Evolutionary conservation across 176 grass and related monocot species (phyloP), one percentile per base, ranked within the genome.

Genomic region (Thalia dealbata): DNA sequence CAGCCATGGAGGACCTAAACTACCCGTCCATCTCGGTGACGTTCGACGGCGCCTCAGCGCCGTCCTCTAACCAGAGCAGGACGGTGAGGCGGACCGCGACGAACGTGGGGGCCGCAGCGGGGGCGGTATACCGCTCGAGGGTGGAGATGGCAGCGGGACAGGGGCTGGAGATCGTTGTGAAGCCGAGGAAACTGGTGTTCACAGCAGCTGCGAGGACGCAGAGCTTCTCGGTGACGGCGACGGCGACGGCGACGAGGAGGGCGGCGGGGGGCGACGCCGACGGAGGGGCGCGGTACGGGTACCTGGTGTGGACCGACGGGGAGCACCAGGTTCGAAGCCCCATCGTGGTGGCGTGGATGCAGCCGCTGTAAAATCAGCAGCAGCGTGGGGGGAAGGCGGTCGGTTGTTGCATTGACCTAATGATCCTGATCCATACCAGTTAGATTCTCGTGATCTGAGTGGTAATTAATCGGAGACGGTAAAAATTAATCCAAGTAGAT

Each of bases 1-100:
- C 80, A 0, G 82, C 85, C 61, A 85, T 80, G 8, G 83, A 85
- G 22, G 84, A 96, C 78, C 82, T 96, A 63, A 96, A 96, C 81
- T 96, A 96, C 77, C 93, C 93, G 29, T 97, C 93, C 6, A 92
- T 97, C 74, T 97, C 93, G 11, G 81, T 97, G 71, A 85, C 79
- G 76, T 83, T 97, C 72, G 80, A 83, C 60, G 81, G 81, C 15
- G 73, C 27, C 14, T 64, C 9, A 41, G 27, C 62, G 3, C 0
- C 62, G 2, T 2, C 65, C 19, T 30, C 32, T 16, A 92, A 84
- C 85, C 71, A 73, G 76, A 88, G 77, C 25, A 76, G 50, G 82
- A 97, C 82, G 30, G 89, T 92, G 41, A 10, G 83, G 41, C 82
- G 93, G 52, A 90, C 75, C 13, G 81, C 50, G 27, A 92, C 89